Conservation (phyloP, 495 filamentous ascomycete genomes). For the Jackrogersella minutella region DNA sequence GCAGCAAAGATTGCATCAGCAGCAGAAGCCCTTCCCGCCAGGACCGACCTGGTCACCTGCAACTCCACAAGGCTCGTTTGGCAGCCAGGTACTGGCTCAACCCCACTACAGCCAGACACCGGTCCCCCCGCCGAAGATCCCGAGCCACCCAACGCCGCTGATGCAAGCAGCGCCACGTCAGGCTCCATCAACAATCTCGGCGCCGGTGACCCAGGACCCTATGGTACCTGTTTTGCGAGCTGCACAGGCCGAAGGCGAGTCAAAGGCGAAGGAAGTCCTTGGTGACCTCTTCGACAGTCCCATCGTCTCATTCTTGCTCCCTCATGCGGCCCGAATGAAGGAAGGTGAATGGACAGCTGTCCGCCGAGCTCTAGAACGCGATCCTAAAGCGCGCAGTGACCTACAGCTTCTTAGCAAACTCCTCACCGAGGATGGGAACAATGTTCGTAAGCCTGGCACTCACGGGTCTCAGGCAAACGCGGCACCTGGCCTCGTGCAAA, state of each 20-base stretch:
- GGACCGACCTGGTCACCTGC: conserved; percentile 59
- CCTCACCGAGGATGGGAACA: conserved; percentile 52
- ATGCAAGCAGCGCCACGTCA: conserved; percentile 23
- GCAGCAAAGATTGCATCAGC: no score
- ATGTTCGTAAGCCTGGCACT: conserved; percentile 34
- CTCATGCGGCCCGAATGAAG: conserved; percentile 69
- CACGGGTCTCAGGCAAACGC: conserved; percentile 28
- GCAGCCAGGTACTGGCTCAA: conserved; percentile 36
- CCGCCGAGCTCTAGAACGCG: conserved; percentile 62
- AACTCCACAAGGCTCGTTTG: conserved; percentile 54
- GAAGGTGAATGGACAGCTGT: conserved; percentile 71
- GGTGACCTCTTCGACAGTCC: conserved; percentile 66
- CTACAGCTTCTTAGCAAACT: conserved; percentile 57
- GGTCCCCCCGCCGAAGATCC: conserved; percentile 44
- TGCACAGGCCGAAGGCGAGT: conserved; percentile 54
- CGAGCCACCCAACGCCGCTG: conserved; percentile 33
- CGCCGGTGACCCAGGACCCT: conserved; percentile 42
- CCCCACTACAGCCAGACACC: conserved; percentile 43
- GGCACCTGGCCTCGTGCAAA: conserved; percentile 39
- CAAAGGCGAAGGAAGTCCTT: conserved; percentile 64
- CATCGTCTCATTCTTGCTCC: conserved; percentile 71
- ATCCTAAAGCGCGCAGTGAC: conserved; percentile 58
- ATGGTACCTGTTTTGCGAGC: conserved; percentile 42
- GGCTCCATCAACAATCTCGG: conserved; percentile 33
- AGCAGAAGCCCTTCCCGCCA: conserved; percentile 54